Evolutionary conservation across 2,329 filamentous ascomycete species (phyloP), one percentile per base, ranked within the genome.

Genomic region (Pseudogymnoascus sp.): DNA sequence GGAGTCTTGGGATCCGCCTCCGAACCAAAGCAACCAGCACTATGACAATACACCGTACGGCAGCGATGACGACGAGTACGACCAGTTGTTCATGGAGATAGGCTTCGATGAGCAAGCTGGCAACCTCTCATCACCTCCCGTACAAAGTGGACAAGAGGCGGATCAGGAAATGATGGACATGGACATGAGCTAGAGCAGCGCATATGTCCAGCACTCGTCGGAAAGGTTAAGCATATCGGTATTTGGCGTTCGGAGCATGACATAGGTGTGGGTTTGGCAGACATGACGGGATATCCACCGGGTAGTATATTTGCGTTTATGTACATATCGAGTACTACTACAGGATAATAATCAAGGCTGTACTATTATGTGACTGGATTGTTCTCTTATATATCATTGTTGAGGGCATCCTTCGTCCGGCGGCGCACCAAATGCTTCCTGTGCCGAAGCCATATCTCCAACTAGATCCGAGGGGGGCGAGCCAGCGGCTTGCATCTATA

Each of bases 401-500:
- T 80, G 81, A 63, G 83, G 81, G 68, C 85, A 87, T 25, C 81
- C 78, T 67, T 87, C 85, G 66, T 87, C 85, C 25, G 82, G 78
- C 25, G 82, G 78, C 35, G 76, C 79, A 41, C 79, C 82, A 62
- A 87, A 78, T 6, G 81, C 83, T 66, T 93, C 90, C 70, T 93
- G 90, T 16, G 89, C 88, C 58, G 89, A 88, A 61, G 87, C 86
- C 84, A 96, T 88, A 71, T 96, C 91, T 61, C 92, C 93, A 14
- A 99, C 89, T 16, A 99, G 78, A 73, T 97, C 94, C 37, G 90
- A 82, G 0, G 94, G 94, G 47, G 94, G 94, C 18, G 90, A 92
- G 8, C 94, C 94, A 64, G 89, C 88, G 59, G 87, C 87, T 92
- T 99, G 94, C 94, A 99, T 99, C 93, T 97, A 70, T 62, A 60